Base-by-base conservation (phyloP, 306 rosid genomes). In the Oxytropis ochrocephala region DNA sequence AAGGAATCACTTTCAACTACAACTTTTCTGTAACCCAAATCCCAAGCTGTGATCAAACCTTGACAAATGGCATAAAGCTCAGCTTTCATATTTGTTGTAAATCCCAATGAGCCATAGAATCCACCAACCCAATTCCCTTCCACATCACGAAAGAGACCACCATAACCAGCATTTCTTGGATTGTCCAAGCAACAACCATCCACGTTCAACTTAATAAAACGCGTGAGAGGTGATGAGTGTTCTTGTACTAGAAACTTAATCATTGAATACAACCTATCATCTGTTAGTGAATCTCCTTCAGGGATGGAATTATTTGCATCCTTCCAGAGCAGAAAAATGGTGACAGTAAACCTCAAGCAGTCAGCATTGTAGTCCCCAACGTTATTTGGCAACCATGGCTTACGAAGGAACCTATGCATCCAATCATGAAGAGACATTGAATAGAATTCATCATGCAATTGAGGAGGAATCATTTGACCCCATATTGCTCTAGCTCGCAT, bases 331-430 rank as follows among this genome's bases (percentile, higher is more conserved):
- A 69, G 42, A 48, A 48, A 69, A 41, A 21, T 41, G 5, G 64
- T 69, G 54, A 69, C 42, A 4, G 64, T 41, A 54, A 69, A 41
- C 74, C 53, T 69, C 74, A 53, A 69, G 36, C 74, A 69, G 38
- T 69, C 74, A 27, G 54, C 54, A 41, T 53, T 41, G 24, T 54
- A 53, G 30, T 39, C 74, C 24, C 7, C 1, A 1, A 0, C 0
- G 33, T 17, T 69, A 30, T 69, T 41, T 12, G 43, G 53, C 7
- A 69, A 54, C 74, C 64, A 54, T 16, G 53, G 61, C 18, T 27
- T 69, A 7, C 36, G 64, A 38, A 69, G 64, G 64, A 69, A 69
- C 64, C 74, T 69, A 41, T 69, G 74, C 74, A 69, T 69, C 64
- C 64, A 69, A 17, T 69, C 64, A 69, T 54, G 52, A 69, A 69